Percentiles rank a stretch among this genome's conserved stretches.
phyloP scores from a whole-genome alignment of 2,329 filamentous ascomycete genomes.

The Neurospora sp. region DNA sequence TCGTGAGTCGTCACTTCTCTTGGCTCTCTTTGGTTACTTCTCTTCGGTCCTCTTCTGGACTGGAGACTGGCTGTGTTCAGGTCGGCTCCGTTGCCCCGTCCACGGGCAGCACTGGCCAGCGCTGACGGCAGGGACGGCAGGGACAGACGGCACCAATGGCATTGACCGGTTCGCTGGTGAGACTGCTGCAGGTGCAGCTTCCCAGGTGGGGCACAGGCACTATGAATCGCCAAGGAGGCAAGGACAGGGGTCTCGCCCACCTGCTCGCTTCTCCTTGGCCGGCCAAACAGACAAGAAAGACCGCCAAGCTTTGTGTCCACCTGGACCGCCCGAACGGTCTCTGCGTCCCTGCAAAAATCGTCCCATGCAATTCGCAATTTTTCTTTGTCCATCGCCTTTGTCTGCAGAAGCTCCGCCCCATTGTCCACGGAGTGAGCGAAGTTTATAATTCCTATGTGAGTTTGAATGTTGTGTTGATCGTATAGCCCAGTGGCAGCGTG shows the following conservation, averaged over 20 bases:
- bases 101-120: background rate
- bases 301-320: background rate
- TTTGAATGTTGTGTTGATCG: background rate
- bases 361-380: background rate
- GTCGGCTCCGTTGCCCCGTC: background rate
- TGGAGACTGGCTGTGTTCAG: background rate
- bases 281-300: background rate
- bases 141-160: background rate
- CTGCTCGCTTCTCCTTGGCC: background rate
- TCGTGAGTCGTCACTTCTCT: background rate
- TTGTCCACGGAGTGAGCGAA: background rate
- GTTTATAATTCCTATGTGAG: background rate
- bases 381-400: background rate
- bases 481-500: background rate
- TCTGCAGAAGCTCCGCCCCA: background rate
- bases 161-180: background rate
- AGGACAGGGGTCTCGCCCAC: background rate
- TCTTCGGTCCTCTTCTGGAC: background rate
- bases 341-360: background rate
- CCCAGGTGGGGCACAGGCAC: background rate
- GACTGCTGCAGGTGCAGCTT: background rate
- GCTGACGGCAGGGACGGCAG: background rate
- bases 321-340: background rate
- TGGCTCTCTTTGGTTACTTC: background rate
- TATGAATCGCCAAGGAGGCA: background rate